Evolutionary conservation across 176 grass and related monocot genomes (phyloP).

Genomic region (Oryza officinalis): DNA sequence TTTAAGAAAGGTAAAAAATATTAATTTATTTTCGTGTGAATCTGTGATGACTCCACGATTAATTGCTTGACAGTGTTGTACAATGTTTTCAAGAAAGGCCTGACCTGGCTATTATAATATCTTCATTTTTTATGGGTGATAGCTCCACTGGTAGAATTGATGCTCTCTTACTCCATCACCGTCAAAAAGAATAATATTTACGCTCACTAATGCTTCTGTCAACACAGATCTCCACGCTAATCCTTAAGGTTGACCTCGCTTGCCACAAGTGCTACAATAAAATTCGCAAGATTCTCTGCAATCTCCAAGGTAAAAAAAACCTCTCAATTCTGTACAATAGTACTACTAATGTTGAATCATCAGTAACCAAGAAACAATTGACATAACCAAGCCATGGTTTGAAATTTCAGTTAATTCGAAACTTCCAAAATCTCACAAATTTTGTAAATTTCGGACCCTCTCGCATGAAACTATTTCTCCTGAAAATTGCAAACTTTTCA

Average conservation of each 20-base stretch:
- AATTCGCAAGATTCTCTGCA: conserved; percentile 57
- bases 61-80: neutral
- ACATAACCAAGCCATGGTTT: too few species aligned
- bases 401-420: too few species aligned
- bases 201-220: neutral
- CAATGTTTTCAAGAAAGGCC: neutral
- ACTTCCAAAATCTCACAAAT: too few species aligned
- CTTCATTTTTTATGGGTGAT: too few species aligned
- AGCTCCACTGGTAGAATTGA: neutral
- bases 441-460: too few species aligned
- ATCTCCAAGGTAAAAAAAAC: conserved; percentile 54
- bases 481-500: too few species aligned
- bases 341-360: neutral
- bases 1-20: neutral
- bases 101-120: neutral
- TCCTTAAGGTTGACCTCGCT: conserved; percentile 63
- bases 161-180: neutral
- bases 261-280: conserved; percentile 62
- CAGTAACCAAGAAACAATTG: neutral
- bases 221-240: conserved; percentile 59
- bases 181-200: conserved; percentile 15
- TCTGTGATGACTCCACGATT: neutral
- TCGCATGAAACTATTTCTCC: too few species aligned
- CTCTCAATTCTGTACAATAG: neutral
- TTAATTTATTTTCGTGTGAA: neutral